Base-by-base conservation (phyloP, 1,284 basidiomycete genomes). In the Tranzscheliella williamsii region DNA sequence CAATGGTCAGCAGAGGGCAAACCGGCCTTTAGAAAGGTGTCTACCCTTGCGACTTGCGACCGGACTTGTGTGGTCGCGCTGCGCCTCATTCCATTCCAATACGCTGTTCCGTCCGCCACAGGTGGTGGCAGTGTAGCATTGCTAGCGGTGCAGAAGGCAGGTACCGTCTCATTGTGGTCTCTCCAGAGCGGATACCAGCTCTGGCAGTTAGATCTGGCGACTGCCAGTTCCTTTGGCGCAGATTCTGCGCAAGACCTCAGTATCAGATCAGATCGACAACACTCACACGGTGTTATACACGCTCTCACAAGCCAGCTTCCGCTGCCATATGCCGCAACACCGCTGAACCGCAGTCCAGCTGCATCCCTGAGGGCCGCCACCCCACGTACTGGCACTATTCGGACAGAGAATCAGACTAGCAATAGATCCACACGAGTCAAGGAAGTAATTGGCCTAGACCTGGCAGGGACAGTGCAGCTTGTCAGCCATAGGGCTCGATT, bases 111-210 rank as follows among this genome's bases (percentile, higher is more conserved):
- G 7, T 12, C 41, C 23, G 16, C 38, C 35, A 8, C 8, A 7
- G 20, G 20, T 4, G 11, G 22, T 8, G 42, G 49, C 38, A 52
- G 40, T 13, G 23, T 29, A 4, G 49, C 41, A 26, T 23, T 68
- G 17, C 24, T 60, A 3, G 47, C 54, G 6, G 42, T 62, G 1
- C 66, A 68, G 22, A 48, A 53, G n/a, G 62, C 60, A 6, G 66
- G 66, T 4, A 32, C 21, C 7, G 38, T 64, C 22, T 57, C 51
- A 0, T 11, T 57, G 13, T 68, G 66, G 66, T 65, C 56, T 3
- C 15, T 62, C 4, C 12, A 34, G 5, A 53, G 56, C 29, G 66
- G 52, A n/a, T 27, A 38, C 4, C 38, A 47, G 34, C 33, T 56
- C 23, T 58, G 55, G 53, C 43, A 55, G 21, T 18, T 43, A 15